Evolutionary conservation across 2,329 filamentous ascomycete genomes (phyloP).

Genomic region (Bipolaris victoriae): DNA sequence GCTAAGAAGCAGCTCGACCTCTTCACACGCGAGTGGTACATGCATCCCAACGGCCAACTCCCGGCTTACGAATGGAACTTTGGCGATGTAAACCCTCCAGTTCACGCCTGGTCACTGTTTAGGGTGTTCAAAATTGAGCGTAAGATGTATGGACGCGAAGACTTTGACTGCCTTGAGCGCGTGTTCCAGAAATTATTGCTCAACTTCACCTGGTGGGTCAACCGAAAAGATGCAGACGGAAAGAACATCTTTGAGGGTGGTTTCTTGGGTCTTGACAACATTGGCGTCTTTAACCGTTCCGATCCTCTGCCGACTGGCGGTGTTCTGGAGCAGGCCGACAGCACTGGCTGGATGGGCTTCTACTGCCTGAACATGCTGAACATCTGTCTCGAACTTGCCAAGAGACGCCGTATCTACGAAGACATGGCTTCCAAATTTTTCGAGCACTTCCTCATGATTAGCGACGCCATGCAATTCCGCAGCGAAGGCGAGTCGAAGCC

Average conservation of each 20-base stretch:
- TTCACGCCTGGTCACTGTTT: slow-evolving; percentile 96
- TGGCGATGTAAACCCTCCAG: slow-evolving; percentile 93
- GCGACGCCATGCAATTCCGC: slow-evolving; percentile 88
- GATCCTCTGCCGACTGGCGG: slow-evolving; percentile 93
- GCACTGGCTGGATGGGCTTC: slow-evolving; percentile 98
- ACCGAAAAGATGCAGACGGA: slow-evolving; percentile 89
- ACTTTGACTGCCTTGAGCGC: slow-evolving; percentile 92
- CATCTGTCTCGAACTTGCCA: slow-evolving; percentile 91
- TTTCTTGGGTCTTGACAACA: slow-evolving; percentile 95
- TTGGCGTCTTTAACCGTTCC: slow-evolving; percentile 95
- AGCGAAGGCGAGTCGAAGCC: slow-evolving; percentile 75
- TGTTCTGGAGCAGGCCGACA: slow-evolving; percentile 93
- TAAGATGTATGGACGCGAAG: slow-evolving; percentile 93
- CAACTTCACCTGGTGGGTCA: slow-evolving; percentile 99
- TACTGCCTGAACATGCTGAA: slow-evolving; percentile 97
- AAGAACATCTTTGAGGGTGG: slow-evolving; percentile 98
- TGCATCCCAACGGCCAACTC: slow-evolving; percentile 94
- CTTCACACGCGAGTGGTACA: slow-evolving; percentile 98
- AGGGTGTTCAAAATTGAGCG: slow-evolving; percentile 97
- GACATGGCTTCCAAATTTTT: slow-evolving; percentile 98
- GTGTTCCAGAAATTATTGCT: slow-evolving; percentile 95
- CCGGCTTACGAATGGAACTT: slow-evolving; percentile 98
- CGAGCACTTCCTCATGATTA: slow-evolving; percentile 97
- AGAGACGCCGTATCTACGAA: slow-evolving; percentile 93
- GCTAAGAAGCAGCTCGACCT: slow-evolving; percentile 97